These are phyloP conservation scores for Hirschioporus abietinus DNA, from an alignment of 768 basidiomycete species.

Conservation along the genomic window DNA sequence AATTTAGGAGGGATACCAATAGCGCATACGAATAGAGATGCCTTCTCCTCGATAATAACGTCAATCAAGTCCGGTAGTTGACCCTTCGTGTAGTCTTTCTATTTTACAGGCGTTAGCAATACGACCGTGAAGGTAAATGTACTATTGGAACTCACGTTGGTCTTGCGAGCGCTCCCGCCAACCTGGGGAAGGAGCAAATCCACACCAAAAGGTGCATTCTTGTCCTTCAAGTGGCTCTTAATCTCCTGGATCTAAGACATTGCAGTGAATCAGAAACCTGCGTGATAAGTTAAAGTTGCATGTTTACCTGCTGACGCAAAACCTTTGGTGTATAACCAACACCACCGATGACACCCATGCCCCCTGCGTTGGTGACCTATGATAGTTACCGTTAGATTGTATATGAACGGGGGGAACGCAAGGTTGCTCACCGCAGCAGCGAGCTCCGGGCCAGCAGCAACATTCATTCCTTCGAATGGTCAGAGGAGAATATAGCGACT, in stretches of 20 bases:
- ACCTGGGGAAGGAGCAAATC: constrained; percentile 87
- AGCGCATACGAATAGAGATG: constrained; percentile 86
- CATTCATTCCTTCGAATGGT: constrained; percentile 48
- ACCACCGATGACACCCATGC: constrained; percentile 89
- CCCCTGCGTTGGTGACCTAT: constrained; percentile 73
- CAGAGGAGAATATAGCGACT: constrained; percentile 18
- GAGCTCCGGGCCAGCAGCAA: constrained; percentile 71
- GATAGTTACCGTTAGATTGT: not conserved
- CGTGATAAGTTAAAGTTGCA: constrained; percentile 11
- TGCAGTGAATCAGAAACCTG: constrained; percentile 17
- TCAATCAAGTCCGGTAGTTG: constrained; percentile 78
- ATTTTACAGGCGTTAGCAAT: constrained; percentile 8
- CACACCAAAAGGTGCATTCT: constrained; percentile 83
- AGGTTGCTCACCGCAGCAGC: constrained; percentile 67
- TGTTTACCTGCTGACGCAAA: constrained; percentile 65
- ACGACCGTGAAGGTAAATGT: not conserved
- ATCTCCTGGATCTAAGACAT: constrained; percentile 56
- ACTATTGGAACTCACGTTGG: constrained; percentile 51
- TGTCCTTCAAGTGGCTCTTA: constrained; percentile 68
- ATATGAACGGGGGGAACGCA: not conserved
- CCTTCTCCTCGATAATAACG: constrained; percentile 89
- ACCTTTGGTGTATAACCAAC: constrained; percentile 81
- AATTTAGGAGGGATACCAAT: constrained; percentile 81
- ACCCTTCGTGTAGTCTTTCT: constrained; percentile 90
- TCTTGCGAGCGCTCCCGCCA: constrained; percentile 84